phyloP scores from a whole-genome alignment of 306 rosid genomes.

The Medicago lupulina region DNA sequence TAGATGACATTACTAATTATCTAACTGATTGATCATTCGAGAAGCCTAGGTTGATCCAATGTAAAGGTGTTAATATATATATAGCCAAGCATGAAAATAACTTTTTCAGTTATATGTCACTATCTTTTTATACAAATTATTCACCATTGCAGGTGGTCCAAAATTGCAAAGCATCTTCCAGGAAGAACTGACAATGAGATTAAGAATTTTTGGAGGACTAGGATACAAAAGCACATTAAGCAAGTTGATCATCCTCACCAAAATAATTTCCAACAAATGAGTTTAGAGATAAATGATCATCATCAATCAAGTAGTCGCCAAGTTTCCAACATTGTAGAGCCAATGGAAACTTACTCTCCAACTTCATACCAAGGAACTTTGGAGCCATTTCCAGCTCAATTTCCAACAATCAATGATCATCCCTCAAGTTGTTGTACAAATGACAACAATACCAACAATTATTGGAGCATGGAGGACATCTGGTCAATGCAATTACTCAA shows the following conservation, averaged over 20 bases:
- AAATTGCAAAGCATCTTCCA: constrained; percentile 91
- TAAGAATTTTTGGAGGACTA: constrained; percentile 96
- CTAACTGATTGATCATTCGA: background rate
- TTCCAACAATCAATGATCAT: constrained; percentile 44
- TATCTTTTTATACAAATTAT: constrained; percentile 12
- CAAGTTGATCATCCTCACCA: constrained; percentile 53
- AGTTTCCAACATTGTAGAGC: constrained; percentile 44
- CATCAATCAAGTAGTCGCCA: constrained; percentile 61
- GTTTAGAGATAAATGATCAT: constrained; percentile 41
- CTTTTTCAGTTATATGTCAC: constrained; percentile 32
- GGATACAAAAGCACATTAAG: constrained; percentile 94
- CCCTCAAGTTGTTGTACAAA: constrained; percentile 44
- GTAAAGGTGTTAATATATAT: background rate
- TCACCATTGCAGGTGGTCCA: constrained; percentile 80
- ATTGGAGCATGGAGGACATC: constrained; percentile 94
- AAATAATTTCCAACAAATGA: constrained; percentile 44
- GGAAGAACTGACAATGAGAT: constrained; percentile 98
- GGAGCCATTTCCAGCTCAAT: constrained; percentile 49
- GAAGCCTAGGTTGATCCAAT: background rate
- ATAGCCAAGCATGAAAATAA: constrained; percentile 12
- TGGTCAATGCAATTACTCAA: constrained; percentile 92
- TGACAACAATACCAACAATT: constrained; percentile 51
- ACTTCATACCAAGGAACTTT: constrained; percentile 42
- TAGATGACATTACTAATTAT: background rate
- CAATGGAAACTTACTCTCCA: constrained; percentile 57